Evolutionary conservation across 2,329 filamentous ascomycete species (phyloP), one percentile per base, ranked within the genome.

Genomic region (Dactylonectria estremocensis): DNA sequence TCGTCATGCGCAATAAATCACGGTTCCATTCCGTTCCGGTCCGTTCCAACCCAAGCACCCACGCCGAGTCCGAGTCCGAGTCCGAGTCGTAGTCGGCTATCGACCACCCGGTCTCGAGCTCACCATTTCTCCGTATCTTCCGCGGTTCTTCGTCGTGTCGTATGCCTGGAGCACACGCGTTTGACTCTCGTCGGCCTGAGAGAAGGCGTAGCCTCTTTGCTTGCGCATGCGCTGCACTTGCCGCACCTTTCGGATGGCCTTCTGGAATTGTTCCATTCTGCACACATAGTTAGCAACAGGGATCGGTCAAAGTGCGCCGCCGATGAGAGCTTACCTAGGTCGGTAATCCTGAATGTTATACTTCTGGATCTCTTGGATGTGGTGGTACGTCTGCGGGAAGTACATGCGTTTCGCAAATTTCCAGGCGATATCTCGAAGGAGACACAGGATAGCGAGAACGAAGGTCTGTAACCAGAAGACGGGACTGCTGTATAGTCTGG

Each of bases 271-370:
- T 79, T 99, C 96, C 96, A 99, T 99, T 78, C 93, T 95, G 70
- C 2, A 22, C 58, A 11, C 5, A 11, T 20, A 45, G 64, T 77
- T 31, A 78, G 56, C 58, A 31, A 1, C 13, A 45, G 9, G 4
- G 28, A 24, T 2, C 5, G 14, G 33, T 54, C 16, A 45, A 43
- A n/a, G 8, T 61, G 43, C 22, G 16, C 55, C 14, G 14, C 50
- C 13, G 10, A 18, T 40, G 53, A 10, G 18, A 57, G 85, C 88
- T 74, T 88, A 95, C 93, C 96, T 91, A 69, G 96, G 96, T 78
- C 96, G 88, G 83, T 99, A 99, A 84, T 99, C 96, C 84, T 99
- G 96, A 68, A 99, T 97, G 77, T 99, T 99, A 85, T 98, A 99
- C 84, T 99, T 99, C 82, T 99, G 96, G 75, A 99, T 99, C 84